phyloP scores from a whole-genome alignment of 1,284 basidiomycete genomes.

The Somion occarium region DNA sequence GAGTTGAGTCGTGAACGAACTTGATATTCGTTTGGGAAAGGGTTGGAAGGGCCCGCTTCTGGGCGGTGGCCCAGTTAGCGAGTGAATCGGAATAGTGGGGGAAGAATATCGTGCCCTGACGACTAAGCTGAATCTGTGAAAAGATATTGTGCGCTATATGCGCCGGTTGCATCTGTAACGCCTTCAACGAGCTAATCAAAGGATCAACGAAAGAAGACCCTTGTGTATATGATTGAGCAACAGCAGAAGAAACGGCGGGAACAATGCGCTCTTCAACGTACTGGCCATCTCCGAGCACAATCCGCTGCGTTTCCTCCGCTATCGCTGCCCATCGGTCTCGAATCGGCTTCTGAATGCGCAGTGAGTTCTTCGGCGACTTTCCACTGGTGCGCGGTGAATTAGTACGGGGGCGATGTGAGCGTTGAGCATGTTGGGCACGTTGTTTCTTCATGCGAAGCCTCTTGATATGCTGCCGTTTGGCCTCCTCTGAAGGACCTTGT shows the following conservation, averaged over 20 bases:
- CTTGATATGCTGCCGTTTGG: background rate
- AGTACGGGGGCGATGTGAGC: slow-evolving; percentile 10
- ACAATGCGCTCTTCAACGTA: slow-evolving; percentile 35
- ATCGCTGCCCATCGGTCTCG: slow-evolving; percentile 26
- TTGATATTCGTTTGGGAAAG: slow-evolving; percentile 21
- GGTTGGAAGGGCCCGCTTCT: slow-evolving; percentile 3
- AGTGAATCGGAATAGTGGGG: slow-evolving; percentile 33
- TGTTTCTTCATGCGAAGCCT: background rate
- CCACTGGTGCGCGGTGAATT: background rate
- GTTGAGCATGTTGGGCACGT: background rate
- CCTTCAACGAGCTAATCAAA: slow-evolving; percentile 9
- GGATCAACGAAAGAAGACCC: slow-evolving; percentile 6
- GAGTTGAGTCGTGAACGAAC: slow-evolving; percentile 29
- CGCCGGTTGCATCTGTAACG: background rate
- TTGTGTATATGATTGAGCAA: slow-evolving; percentile 21
- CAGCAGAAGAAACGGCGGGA: slow-evolving; percentile 19
- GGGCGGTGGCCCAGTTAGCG: slow-evolving; percentile 28
- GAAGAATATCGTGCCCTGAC: slow-evolving; percentile 37
- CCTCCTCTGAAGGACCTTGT: background rate
- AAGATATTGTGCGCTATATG: slow-evolving; percentile 33
- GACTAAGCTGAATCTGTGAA: slow-evolving; percentile 32
- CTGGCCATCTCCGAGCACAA: slow-evolving; percentile 42
- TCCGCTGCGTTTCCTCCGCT: slow-evolving; percentile 36
- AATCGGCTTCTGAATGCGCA: slow-evolving; percentile 11
- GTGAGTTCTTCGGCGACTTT: background rate